Percentiles rank a stretch among this genome's conserved stretches.
Conservation (phyloP, 768 basidiomycete genomes). For the Rhodosporidiobolus odoratus region DNA sequence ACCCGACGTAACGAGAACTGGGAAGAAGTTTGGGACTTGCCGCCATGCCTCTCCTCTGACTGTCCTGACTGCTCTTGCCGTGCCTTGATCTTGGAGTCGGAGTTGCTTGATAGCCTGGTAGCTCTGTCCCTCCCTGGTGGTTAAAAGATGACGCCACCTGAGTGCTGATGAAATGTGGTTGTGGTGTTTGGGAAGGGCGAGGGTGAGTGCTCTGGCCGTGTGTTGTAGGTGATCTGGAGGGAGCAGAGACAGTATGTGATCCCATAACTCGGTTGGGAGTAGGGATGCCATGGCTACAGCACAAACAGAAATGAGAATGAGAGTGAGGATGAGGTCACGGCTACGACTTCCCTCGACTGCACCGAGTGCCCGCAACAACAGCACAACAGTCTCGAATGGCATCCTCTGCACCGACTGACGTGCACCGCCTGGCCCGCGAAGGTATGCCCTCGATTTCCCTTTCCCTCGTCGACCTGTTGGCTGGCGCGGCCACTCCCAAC, state of each 20-base stretch:
- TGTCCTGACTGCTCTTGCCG: conserved; percentile 9
- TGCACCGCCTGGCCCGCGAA: conserved; percentile 30
- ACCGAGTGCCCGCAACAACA: background rate
- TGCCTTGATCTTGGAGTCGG: conserved; percentile 41
- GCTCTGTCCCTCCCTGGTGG: conserved; percentile 56
- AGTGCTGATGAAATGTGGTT: conserved; percentile 55
- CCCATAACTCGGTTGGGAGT: conserved; percentile 66
- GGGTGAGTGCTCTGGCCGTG: conserved; percentile 58
- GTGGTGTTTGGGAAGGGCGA: conserved; percentile 57
- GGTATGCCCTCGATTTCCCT: conserved; percentile 6
- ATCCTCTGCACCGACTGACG: background rate
- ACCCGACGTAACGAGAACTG: background rate
- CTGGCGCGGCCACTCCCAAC: conserved; percentile 17
- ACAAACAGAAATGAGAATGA: background rate
- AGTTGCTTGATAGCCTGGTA: conserved; percentile 58
- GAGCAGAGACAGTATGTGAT: conserved; percentile 56
- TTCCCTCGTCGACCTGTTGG: background rate
- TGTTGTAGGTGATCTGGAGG: conserved; percentile 53
- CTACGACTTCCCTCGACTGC: background rate
- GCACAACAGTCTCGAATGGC: background rate
- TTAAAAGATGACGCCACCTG: conserved; percentile 58
- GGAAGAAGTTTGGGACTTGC: conserved; percentile 19
- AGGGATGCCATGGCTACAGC: background rate
- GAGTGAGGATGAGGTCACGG: background rate
- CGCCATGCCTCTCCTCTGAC: conserved; percentile 26